Base-by-base conservation (phyloP, 2,329 filamentous ascomycete species). In the Neophaeococcomyces aloes region DNA sequence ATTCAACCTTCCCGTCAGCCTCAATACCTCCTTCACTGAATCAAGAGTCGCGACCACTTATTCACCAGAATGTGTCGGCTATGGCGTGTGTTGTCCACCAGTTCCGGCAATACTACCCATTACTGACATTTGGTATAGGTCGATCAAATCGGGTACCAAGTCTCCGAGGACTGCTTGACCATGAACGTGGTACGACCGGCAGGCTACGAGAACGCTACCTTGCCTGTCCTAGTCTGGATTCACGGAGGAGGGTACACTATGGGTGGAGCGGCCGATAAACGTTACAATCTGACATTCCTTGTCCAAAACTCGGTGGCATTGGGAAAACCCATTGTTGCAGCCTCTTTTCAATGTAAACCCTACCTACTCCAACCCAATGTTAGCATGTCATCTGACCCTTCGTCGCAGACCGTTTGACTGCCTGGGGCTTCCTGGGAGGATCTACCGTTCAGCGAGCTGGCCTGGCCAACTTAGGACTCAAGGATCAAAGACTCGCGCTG, bases 211-310 rank as follows among this genome's bases (percentile, higher is more conserved):
- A 61, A 68, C 6, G 57, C 58, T 2, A 65, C 60, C 8, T 63
- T 81, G 2, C 77, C 76, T 0, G 71, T 79, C 5, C 67, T 66
- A 8, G 65, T 78, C 1, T 83, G 78, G 77, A 75, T 82, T 19
- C 75, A 79, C 50, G 38, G 74, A 10, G 75, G 75, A 25, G 74
- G 72, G 2, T 66, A 76, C 4, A 68, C 63, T 40, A 61, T 65
- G 25, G 76, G 77, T 1, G 68, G 56, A 56, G 67, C 51, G 52
- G 61, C 48, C 10, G 74, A 78, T 47, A 64, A 70, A 4, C 70
- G 77, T 42, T 83, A 83, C 57, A 82, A 83, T 53, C 63, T 79
- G 46, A 74, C 72, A 11, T 75, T 71, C 46, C 70, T 81, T 36
- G 74, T 83, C 5, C 61, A 69, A 34, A 68, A 72, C 19, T 68